Base-by-base conservation (phyloP, 495 filamentous ascomycete species). In the Hyphodiscus hymeniophilus region DNA sequence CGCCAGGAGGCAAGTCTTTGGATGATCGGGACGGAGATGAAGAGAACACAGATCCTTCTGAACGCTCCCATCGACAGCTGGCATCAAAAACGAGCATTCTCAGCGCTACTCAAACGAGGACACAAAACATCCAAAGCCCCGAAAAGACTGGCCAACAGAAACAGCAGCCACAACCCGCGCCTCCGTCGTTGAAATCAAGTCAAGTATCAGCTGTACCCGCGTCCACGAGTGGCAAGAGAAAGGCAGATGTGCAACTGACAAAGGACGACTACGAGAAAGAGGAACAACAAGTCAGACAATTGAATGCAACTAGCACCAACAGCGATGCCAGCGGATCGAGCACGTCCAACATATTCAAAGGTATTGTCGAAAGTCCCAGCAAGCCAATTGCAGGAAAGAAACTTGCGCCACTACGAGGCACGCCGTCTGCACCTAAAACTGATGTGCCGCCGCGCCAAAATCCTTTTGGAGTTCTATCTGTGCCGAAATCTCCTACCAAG, bases 311-410 rank as follows among this genome's bases (percentile, higher is more conserved):
- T 30, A 54, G 48, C 4, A 30, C 50, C 23, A 50, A 54, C 15
- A 40, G 38, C 23, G 5, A n/a, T 11, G 12, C 26, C 24, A 15
- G 21, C 30, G 54, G 54, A n/a, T 69, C 66, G 17, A 48, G 60
- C 15, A 69, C 66, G 1, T 63, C 63, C 15, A 69, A 63, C 21
- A 51, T 67, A 3, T 65, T 69, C 58, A 66, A 60, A 38, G 54
- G 51, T 21, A 62, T 66, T 32, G 47, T 57, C 13, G 53, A 59
- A 13, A 57, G 45, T 17, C 48, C 49, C 6, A 12, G 38, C 8
- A 34, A 48, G 18, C 15, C 48, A 12, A 17, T 17, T 45, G 20
- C 3, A 24, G 15, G 36, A 3, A 33, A 11, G 7, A 33, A 42
- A 45, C 42, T 17, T 15, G 48, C 42, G 18, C 51, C 48, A 33